Conservation (phyloP, 306 rosid species). For the Medicago truncatula region DNA sequence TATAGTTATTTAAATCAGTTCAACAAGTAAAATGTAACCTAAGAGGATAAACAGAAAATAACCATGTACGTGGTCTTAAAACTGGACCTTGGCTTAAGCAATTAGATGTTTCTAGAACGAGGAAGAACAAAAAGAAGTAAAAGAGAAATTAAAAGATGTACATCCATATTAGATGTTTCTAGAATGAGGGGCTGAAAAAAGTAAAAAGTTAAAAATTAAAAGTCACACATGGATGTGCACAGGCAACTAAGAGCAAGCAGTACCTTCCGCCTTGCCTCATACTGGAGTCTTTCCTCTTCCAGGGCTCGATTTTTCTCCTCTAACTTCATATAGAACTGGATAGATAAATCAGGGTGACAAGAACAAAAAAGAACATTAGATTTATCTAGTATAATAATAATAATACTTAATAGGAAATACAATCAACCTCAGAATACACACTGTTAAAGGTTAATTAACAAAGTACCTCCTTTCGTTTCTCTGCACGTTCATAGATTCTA, state of each 20-base stretch:
- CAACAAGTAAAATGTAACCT: conserved; percentile 17
- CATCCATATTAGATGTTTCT: conserved; percentile 18
- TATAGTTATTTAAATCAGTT: conserved; percentile 16
- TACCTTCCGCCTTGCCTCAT: conserved; percentile 85
- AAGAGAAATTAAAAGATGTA: background rate
- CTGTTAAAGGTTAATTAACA: conserved; percentile 30
- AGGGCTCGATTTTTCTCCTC: conserved; percentile 92
- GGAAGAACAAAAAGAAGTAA: conserved; percentile 6
- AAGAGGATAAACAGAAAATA: conserved; percentile 19
- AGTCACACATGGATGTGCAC: conserved; percentile 15
- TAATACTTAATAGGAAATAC: conserved; percentile 9
- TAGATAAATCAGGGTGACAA: conserved; percentile 42
- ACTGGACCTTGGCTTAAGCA: conserved; percentile 24
- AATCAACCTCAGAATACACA: conserved; percentile 27
- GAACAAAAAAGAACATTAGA: conserved; percentile 40
- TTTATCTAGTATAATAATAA: conserved; percentile 9
- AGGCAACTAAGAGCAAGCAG: background rate
- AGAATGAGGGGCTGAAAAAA: background rate
- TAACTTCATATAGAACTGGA: conserved; percentile 80
- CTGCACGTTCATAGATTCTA: conserved; percentile 67
- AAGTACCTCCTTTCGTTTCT: conserved; percentile 92
- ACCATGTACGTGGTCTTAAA: conserved; percentile 16
- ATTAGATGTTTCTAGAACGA: conserved; percentile 16
- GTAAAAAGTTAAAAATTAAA: background rate
- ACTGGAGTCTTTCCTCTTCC: conserved; percentile 82